Percentiles rank a stretch among this genome's conserved stretches.
phyloP scores from a whole-genome alignment of 2,329 filamentous ascomycete species.

The Trichophyton simii region DNA sequence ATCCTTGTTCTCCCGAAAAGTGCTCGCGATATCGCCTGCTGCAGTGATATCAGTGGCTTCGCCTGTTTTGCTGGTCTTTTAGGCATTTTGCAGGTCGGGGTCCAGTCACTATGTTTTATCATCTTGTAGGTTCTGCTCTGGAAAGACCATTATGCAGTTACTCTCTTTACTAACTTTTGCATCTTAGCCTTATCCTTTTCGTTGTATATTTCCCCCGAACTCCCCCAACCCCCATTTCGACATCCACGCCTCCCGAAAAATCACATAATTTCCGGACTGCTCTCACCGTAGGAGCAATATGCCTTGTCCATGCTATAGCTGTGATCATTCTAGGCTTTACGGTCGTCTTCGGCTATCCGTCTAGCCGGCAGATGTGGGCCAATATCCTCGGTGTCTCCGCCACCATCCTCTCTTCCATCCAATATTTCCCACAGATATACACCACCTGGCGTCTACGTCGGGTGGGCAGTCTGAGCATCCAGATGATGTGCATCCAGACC shows the following conservation, averaged over 20 bases:
- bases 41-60: constrained; percentile 63
- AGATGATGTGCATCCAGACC: constrained; percentile 97
- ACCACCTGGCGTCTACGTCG: constrained; percentile 78
- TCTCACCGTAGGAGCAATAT: constrained; percentile 57
- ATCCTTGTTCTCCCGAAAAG: constrained; percentile 81
- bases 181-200: constrained; percentile 70
- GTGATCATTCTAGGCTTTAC: constrained; percentile 52
- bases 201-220: constrained; percentile 78
- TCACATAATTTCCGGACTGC: constrained; percentile 66
- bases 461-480: constrained; percentile 81
- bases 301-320: constrained; percentile 62
- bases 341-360: constrained; percentile 52
- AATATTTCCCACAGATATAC: constrained; percentile 92
- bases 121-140: constrained; percentile 55
- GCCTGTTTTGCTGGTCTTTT: constrained; percentile 77
- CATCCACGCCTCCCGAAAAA: constrained; percentile 24
- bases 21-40: constrained; percentile 72
- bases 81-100: constrained; percentile 79
- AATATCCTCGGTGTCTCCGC: constrained; percentile 72
- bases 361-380: constrained; percentile 63
- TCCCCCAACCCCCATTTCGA: constrained; percentile 36
- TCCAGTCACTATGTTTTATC: constrained; percentile 85
- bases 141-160: background rate
- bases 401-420: constrained; percentile 65
- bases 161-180: background rate